Percentiles rank a stretch among this genome's conserved stretches.
These are phyloP conservation scores for Pseudogymnoascus sp. DNA, from an alignment of 2,329 filamentous ascomycete genomes.

Conservation along the genomic window DNA sequence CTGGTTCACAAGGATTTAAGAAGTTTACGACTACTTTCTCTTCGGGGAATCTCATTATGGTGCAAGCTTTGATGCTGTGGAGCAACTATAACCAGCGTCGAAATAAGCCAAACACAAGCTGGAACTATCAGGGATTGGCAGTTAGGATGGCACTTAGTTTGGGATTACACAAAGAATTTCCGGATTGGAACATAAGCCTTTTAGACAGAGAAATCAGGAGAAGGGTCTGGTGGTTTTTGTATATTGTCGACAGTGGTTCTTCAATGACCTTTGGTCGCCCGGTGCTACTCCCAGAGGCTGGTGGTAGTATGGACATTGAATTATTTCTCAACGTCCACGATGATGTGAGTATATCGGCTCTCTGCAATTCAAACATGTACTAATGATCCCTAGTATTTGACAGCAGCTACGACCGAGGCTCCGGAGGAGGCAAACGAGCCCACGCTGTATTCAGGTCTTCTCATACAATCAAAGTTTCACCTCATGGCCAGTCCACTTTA, in stretches of 20 bases:
- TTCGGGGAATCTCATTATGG: conserved; percentile 26
- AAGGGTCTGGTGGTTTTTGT: conserved; percentile 19
- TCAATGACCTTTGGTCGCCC: neutral
- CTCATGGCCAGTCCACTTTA: neutral
- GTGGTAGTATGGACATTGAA: neutral
- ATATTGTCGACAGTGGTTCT: conserved; percentile 13
- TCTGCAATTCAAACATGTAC: neutral
- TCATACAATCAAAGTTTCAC: neutral
- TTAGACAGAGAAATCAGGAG: conserved; percentile 14
- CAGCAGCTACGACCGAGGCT: neutral
- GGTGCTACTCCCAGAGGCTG: neutral
- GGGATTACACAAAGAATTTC: conserved; percentile 37
- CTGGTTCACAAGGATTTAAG: neutral
- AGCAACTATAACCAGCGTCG: conserved; percentile 39
- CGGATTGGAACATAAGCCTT: conserved; percentile 24
- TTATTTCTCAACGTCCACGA: neutral
- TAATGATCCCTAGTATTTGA: neutral
- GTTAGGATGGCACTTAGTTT: conserved; percentile 40
- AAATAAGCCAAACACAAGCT: conserved; percentile 40
- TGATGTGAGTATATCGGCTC: neutral
- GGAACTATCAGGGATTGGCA: conserved; percentile 39
- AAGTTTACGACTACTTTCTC: conserved; percentile 22
- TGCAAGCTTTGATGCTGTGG: conserved; percentile 26
- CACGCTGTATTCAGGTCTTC: neutral
- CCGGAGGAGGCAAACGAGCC: neutral